Percentiles rank a stretch among this genome's conserved stretches.
Evolutionary conservation across 345 rosid species (phyloP).

Genomic region (Eucalyptus regnans): DNA sequence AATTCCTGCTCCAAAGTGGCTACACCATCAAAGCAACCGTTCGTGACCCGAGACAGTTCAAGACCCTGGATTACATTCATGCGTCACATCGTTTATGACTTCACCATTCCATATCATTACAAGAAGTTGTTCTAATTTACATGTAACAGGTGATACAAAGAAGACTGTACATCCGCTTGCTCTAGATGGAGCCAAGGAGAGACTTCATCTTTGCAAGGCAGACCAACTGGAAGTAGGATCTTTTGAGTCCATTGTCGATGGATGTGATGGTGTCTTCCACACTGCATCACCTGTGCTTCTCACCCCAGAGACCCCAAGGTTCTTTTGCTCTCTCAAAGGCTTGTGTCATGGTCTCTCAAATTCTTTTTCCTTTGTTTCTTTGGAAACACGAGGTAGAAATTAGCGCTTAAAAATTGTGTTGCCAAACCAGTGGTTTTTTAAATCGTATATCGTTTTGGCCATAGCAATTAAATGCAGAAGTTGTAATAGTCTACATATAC

Average conservation of each 20-base stretch:
- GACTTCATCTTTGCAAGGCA: constrained; percentile 16
- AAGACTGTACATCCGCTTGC: constrained; percentile 7
- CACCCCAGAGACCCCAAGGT: constrained; percentile 26
- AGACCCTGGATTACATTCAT: neutral
- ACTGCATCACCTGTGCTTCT: constrained; percentile 36
- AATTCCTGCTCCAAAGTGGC: constrained; percentile 25
- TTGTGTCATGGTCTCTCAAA: neutral
- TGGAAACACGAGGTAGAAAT: neutral
- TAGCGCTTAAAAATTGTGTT: neutral
- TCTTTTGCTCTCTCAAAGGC: neutral
- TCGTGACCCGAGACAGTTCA: neutral
- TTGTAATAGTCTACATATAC: neutral
- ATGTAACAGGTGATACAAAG: constrained; percentile 13
- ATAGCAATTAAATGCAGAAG: neutral
- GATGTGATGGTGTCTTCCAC: constrained; percentile 15
- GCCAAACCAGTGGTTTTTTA: neutral
- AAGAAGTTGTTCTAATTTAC: neutral
- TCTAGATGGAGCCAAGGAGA: constrained; percentile 24
- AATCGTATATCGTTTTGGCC: neutral
- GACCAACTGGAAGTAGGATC: constrained; percentile 14
- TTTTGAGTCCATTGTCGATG: constrained; percentile 13
- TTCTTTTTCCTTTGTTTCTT: neutral
- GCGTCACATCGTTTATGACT: neutral
- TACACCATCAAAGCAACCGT: constrained; percentile 31
- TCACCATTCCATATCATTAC: neutral